Percentiles rank a stretch among this genome's conserved stretches.
Conservation (phyloP, 441 rosid genomes). For the Macaranga tanarius region DNA sequence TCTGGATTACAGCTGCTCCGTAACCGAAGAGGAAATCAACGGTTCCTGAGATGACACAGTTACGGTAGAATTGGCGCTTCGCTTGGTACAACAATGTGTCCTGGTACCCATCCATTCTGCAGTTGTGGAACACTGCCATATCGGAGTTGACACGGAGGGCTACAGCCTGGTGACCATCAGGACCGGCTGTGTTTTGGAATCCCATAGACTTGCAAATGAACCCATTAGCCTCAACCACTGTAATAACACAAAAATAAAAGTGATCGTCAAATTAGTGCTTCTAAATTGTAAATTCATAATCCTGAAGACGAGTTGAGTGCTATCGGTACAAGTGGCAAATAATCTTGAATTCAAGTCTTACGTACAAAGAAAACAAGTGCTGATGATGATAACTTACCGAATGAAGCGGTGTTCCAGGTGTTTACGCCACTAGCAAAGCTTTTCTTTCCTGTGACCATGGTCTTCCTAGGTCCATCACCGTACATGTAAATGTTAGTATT, state of each 20-base stretch:
- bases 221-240: constrained; percentile 31
- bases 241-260: not conserved
- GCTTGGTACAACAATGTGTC: constrained; percentile 35
- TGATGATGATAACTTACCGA: constrained; percentile 22
- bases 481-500: constrained; percentile 27
- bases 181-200: constrained; percentile 38
- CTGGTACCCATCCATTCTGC: constrained; percentile 36
- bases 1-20: constrained; percentile 32
- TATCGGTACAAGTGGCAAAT: no score
- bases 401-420: constrained; percentile 36
- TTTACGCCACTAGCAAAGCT: constrained; percentile 30
- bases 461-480: constrained; percentile 37
- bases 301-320: no score
- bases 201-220: constrained; percentile 32
- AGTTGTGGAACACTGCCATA: constrained; percentile 28
- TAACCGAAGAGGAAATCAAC: constrained; percentile 38
- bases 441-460: constrained; percentile 35
- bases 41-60: constrained; percentile 36
- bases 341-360: no score
- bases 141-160: constrained; percentile 33
- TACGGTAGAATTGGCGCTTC: constrained; percentile 34
- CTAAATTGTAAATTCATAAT: no score
- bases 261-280: no score
- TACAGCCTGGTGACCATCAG: constrained; percentile 37
- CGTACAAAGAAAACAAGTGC: no score